Percentiles rank a stretch among this genome's conserved stretches.
phyloP scores from a whole-genome alignment of 305 asterid genomes.

The Rubia tinctorum region DNA sequence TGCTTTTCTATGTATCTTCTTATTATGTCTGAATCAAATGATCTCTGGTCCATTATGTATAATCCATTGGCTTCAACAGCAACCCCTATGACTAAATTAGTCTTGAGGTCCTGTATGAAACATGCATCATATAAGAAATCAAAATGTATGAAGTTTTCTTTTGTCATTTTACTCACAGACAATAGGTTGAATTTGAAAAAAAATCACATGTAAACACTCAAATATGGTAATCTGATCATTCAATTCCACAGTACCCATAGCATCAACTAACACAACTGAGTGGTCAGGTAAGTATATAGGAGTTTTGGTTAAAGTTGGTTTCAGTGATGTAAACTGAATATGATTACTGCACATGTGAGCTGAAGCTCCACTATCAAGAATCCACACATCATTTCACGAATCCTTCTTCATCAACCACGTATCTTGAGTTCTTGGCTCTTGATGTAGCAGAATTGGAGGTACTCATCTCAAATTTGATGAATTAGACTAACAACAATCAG shows the following conservation, averaged over 20 bases:
- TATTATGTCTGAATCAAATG: not conserved
- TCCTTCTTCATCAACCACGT: too few species aligned
- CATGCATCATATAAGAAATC: not conserved
- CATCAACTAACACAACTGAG: not conserved
- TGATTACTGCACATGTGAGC: not conserved
- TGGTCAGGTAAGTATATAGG: not conserved
- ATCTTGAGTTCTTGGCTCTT: too few species aligned
- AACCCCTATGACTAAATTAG: not conserved
- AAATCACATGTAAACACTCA: not conserved
- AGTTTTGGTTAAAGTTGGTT: too few species aligned
- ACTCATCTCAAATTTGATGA: too few species aligned
- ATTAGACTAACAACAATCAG: too few species aligned
- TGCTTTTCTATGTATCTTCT: too few species aligned
- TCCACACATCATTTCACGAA: not conserved
- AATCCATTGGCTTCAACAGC: not conserved
- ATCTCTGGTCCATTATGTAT: not conserved
- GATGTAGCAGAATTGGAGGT: too few species aligned
- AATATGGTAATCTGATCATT: not conserved
- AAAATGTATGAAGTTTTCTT: not conserved
- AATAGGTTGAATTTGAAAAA: not conserved
- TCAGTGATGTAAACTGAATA: too few species aligned
- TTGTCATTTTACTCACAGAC: not conserved
- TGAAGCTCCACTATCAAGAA: not conserved
- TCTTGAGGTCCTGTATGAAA: not conserved
- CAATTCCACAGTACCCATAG: not conserved